Evolutionary conservation across 169 alveolate genomes (phyloP).

Genomic region (Plasmodium berghei): DNA sequence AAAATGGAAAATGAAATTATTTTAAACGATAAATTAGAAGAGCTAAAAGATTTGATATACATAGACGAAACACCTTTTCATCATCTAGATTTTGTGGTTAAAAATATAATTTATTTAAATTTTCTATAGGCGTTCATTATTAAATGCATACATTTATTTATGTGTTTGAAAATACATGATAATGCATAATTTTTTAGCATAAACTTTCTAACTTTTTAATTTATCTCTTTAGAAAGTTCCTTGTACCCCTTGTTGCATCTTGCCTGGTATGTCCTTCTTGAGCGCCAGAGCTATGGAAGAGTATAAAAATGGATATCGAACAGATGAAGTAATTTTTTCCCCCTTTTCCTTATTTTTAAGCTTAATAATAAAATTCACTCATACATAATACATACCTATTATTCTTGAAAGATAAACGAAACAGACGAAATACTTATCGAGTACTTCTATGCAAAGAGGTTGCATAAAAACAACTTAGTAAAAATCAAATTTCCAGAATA

Average conservation of each 20-base stretch:
- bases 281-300: conserved; percentile 84
- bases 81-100: conserved; percentile 68
- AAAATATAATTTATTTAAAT: neutral
- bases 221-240: conserved; percentile 82
- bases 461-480: conserved; percentile 76
- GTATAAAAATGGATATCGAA: conserved; percentile 75
- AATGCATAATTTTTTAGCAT: neutral
- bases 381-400: conserved; percentile 19
- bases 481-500: conserved; percentile 83
- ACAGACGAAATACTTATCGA: conserved; percentile 48
- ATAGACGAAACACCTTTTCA: conserved; percentile 53
- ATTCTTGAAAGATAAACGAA: conserved; percentile 79
- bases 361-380: neutral
- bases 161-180: neutral
- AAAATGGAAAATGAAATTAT: conserved; percentile 63
- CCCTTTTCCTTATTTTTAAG: conserved; percentile 31
- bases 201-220: neutral
- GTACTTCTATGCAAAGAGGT: conserved; percentile 66
- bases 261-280: conserved; percentile 85
- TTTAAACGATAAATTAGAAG: conserved; percentile 69
- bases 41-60: conserved; percentile 64
- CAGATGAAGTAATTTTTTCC: conserved; percentile 78
- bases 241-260: conserved; percentile 78
- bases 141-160: neutral
- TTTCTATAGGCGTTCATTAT: neutral